Conservation (phyloP, 345 rosid genomes). For the Syzygium grande region DNA sequence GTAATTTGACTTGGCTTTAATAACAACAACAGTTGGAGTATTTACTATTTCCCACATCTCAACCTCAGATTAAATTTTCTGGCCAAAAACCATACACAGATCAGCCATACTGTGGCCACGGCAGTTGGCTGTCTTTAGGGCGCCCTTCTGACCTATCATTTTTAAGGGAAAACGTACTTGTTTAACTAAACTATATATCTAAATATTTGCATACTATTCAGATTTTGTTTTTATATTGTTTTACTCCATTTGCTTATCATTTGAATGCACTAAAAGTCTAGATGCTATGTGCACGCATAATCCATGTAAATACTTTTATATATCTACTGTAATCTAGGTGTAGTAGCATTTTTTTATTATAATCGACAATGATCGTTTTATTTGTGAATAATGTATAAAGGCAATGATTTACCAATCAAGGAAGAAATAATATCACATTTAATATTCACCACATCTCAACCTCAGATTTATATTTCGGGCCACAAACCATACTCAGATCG, state of each 20-base stretch:
- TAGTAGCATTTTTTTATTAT: neutral
- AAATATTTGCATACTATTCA: neutral
- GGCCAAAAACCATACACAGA: neutral
- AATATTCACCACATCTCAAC: no score
- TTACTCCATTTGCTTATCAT: neutral
- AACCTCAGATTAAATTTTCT: neutral
- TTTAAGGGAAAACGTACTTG: neutral
- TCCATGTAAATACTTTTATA: neutral
- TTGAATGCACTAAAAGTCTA: neutral
- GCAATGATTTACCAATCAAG: neutral
- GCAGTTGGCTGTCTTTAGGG: neutral
- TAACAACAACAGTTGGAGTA: neutral
- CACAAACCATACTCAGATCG: no score
- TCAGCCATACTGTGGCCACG: neutral
- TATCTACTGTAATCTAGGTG: neutral
- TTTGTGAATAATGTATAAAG: neutral
- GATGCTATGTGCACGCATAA: neutral
- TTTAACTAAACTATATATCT: neutral
- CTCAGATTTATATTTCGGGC: no score
- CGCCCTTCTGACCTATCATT: neutral
- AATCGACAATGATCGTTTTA: neutral
- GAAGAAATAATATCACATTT: no score
- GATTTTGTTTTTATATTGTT: neutral
- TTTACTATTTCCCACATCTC: neutral
- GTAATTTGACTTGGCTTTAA: neutral